These are phyloP conservation scores for Cystobasidium sp. DNA, from an alignment of 1,284 basidiomycete genomes.

Conservation along the genomic window DNA sequence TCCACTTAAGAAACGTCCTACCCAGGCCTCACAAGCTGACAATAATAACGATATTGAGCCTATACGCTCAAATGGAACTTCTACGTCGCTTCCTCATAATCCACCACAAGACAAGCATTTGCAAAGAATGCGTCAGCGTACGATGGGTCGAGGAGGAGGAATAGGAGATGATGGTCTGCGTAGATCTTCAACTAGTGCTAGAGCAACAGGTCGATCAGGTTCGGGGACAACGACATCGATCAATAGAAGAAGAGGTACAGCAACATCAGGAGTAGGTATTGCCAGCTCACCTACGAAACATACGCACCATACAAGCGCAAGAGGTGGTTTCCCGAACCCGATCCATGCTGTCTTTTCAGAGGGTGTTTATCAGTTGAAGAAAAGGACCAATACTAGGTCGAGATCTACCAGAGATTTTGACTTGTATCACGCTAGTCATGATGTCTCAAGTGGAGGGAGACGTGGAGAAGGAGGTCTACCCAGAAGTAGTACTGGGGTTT, in stretches of 20 bases:
- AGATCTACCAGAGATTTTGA: background rate
- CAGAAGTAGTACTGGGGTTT: too few relatives aligned
- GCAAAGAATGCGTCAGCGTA: background rate
- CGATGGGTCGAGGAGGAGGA: background rate
- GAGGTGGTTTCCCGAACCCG: constrained; percentile 42
- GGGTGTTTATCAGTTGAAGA: constrained; percentile 27
- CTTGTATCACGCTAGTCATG: background rate
- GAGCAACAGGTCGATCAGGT: background rate
- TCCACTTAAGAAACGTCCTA: background rate
- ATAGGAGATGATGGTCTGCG: background rate
- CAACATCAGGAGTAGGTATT: background rate
- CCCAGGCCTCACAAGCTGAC: background rate
- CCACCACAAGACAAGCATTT: background rate
- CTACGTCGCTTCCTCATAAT: background rate
- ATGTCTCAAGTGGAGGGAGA: background rate
- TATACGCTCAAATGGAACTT: background rate
- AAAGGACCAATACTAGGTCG: constrained; percentile 1
- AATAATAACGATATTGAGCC: background rate
- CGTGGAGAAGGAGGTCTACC: too few relatives aligned
- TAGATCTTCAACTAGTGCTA: background rate
- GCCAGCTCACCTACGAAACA: background rate
- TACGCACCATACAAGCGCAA: constrained; percentile 5
- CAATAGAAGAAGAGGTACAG: background rate
- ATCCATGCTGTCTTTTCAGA: constrained; percentile 22
- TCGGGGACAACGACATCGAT: background rate